These are phyloP conservation scores for Fusarium illudens DNA, from an alignment of 2,329 filamentous ascomycete genomes.

Conservation along the genomic window DNA sequence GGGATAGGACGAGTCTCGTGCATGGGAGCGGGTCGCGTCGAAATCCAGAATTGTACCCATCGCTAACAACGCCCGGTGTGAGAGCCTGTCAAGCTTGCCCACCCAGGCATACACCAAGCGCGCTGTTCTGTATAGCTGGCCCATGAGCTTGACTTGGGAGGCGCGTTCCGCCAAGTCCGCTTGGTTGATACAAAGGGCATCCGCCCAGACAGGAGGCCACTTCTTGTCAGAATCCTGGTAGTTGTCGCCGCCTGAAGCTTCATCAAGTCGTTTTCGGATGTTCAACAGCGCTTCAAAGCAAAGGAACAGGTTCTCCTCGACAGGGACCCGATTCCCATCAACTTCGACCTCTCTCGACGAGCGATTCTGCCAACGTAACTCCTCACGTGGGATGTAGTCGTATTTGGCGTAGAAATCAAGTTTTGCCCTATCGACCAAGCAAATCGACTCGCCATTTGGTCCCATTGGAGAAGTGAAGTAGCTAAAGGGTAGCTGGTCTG, in stretches of 20 bases:
- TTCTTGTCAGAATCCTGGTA: not conserved
- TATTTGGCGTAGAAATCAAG: not conserved
- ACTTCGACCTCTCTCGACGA: not conserved
- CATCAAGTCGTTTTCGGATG: not conserved
- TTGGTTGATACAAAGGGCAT: conserved; percentile 10
- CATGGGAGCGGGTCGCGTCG: not conserved
- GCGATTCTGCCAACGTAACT: not conserved
- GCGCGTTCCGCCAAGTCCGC: not conserved
- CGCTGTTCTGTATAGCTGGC: not conserved
- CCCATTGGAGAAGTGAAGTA: not conserved
- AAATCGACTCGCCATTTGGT: not conserved
- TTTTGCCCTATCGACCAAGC: not conserved
- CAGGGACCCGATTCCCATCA: not conserved
- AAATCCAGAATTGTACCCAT: not conserved
- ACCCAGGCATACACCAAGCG: not conserved
- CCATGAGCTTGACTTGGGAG: not conserved
- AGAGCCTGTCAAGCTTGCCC: not conserved
- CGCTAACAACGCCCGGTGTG: not conserved
- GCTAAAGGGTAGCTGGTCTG: not conserved
- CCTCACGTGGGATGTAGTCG: not conserved
- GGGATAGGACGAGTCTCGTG: not conserved
- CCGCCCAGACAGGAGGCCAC: not conserved
- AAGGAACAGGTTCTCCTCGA: not conserved
- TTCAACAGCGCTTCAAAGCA: not conserved
- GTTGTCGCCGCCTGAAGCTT: not conserved